phyloP scores from a whole-genome alignment of 495 filamentous ascomycete species.

The Aeminium ludgeri region DNA sequence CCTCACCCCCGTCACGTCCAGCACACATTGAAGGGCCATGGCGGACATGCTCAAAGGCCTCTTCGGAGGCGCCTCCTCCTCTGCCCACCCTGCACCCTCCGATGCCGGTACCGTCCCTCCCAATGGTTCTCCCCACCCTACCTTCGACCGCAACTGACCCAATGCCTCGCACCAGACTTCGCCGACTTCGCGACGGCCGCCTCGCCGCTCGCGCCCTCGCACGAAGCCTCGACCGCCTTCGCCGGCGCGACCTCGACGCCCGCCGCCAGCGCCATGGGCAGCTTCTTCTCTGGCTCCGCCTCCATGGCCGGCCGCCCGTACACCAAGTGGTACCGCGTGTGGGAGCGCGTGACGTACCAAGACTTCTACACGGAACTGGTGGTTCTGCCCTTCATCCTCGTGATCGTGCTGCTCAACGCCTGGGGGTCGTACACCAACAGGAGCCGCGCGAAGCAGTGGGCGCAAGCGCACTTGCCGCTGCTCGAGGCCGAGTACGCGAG shows the following conservation, averaged over 20 bases:
- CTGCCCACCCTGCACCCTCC: conserved; percentile 12
- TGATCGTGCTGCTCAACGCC: conserved; percentile 63
- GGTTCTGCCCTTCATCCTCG: conserved; percentile 53
- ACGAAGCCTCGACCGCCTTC: conserved; percentile 22
- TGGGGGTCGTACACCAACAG: conserved; percentile 72
- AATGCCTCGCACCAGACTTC: conserved; percentile 26
- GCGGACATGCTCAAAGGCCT: conserved; percentile 23
- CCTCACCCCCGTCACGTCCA: not conserved
- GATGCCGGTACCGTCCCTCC: conserved; percentile 10
- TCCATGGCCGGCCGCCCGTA: conserved; percentile 34
- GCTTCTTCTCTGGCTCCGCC: conserved; percentile 1
- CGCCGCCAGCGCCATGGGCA: conserved; percentile 19
- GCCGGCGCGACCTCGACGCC: conserved; percentile 33
- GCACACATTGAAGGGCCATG: no score
- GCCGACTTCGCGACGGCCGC: conserved; percentile 31
- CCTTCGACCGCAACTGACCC: conserved; percentile 5
- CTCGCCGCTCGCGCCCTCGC: conserved; percentile 28
- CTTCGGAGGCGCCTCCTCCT: conserved; percentile 22
- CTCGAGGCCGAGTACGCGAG: conserved; percentile 70
- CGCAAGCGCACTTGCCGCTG: conserved; percentile 49
- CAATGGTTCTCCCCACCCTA: not conserved
- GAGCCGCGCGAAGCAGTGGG: conserved; percentile 63
- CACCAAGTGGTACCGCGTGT: conserved; percentile 92
- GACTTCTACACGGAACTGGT: conserved; percentile 83
- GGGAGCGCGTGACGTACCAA: conserved; percentile 62